Percentiles rank a stretch among this genome's conserved stretches.
Conservation (phyloP, 2,329 filamentous ascomycete species). For the Helminthosporium solani region DNA sequence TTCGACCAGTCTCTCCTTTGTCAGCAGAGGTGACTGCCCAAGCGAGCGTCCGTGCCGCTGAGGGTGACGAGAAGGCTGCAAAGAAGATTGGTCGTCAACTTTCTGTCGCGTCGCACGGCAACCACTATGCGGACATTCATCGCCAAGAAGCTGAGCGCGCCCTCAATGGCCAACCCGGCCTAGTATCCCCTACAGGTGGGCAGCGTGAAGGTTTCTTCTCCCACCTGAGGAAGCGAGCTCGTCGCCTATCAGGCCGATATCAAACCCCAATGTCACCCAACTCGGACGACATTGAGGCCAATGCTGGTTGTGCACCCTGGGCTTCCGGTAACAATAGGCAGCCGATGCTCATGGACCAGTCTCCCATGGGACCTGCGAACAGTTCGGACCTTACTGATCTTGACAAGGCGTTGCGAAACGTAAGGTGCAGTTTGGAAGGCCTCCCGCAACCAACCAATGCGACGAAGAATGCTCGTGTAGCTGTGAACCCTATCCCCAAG, state of each 20-base stretch:
- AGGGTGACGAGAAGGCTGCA: slow-evolving; percentile 63
- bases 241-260: slow-evolving; percentile 88
- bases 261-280: slow-evolving; percentile 76
- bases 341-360: slow-evolving; percentile 70
- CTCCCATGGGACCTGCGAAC: slow-evolving; percentile 48
- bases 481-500: slow-evolving; percentile 50
- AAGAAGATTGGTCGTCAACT: slow-evolving; percentile 96
- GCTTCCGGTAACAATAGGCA: slow-evolving; percentile 74
- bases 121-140: slow-evolving; percentile 88
- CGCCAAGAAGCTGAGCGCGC: slow-evolving; percentile 89
- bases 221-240: slow-evolving; percentile 88
- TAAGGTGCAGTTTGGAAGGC: slow-evolving; percentile 59
- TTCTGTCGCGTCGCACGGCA: slow-evolving; percentile 86
- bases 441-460: slow-evolving; percentile 33
- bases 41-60: slow-evolving; percentile 64
- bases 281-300: slow-evolving; percentile 87
- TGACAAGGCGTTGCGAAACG: slow-evolving; percentile 61
- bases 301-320: slow-evolving; percentile 88
- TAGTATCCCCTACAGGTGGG: slow-evolving; percentile 73
- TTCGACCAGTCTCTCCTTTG: slow-evolving; percentile 92
- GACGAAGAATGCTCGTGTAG: slow-evolving; percentile 39
- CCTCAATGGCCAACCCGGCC: slow-evolving; percentile 75
- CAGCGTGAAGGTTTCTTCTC: slow-evolving; percentile 98
- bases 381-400: slow-evolving; percentile 59
- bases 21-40: slow-evolving; percentile 90